Percentiles rank a stretch among this genome's conserved stretches.
phyloP scores from a whole-genome alignment of 2,329 filamentous ascomycete genomes.

The Colletotrichum sp. region DNA sequence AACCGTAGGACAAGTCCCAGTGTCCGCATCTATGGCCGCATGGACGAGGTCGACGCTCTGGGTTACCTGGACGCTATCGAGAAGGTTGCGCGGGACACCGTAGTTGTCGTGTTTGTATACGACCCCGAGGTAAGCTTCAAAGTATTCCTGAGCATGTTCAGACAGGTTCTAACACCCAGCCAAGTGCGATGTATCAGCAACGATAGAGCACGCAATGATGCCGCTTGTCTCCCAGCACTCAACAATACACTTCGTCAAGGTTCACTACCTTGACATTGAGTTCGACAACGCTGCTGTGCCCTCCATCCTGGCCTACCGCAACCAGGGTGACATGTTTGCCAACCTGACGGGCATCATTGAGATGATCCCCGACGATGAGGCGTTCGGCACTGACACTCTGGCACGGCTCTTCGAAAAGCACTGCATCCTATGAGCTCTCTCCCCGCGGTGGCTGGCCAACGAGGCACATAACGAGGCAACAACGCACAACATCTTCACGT shows the following conservation, averaged over 20 bases:
- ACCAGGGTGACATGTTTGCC: slow-evolving; percentile 86
- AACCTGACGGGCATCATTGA: slow-evolving; percentile 87
- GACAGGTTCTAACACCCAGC: slow-evolving; percentile 24
- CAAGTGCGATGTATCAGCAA: slow-evolving; percentile 78
- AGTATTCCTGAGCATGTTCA: neutral
- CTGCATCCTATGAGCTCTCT: slow-evolving; percentile 49
- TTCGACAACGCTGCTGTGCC: slow-evolving; percentile 91
- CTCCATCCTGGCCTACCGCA: slow-evolving; percentile 86
- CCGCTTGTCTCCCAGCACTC: slow-evolving; percentile 76
- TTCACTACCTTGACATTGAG: slow-evolving; percentile 91
- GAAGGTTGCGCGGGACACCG: slow-evolving; percentile 79
- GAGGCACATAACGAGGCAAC: neutral
- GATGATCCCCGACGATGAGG: slow-evolving; percentile 76
- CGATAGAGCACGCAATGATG: slow-evolving; percentile 79
- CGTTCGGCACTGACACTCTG: slow-evolving; percentile 60
- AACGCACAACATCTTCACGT: neutral
- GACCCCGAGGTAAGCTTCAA: slow-evolving; percentile 75
- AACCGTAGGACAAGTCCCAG: slow-evolving; percentile 78
- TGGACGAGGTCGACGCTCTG: slow-evolving; percentile 85
- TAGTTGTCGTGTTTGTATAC: slow-evolving; percentile 93
- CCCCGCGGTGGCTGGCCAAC: neutral
- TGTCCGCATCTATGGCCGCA: slow-evolving; percentile 75
- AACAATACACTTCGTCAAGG: slow-evolving; percentile 84
- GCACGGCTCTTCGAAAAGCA: slow-evolving; percentile 58
- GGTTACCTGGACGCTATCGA: slow-evolving; percentile 98